Evolutionary conservation across 2,329 filamentous ascomycete genomes (phyloP).

Genomic region (Colletotrichum eremochloae): DNA sequence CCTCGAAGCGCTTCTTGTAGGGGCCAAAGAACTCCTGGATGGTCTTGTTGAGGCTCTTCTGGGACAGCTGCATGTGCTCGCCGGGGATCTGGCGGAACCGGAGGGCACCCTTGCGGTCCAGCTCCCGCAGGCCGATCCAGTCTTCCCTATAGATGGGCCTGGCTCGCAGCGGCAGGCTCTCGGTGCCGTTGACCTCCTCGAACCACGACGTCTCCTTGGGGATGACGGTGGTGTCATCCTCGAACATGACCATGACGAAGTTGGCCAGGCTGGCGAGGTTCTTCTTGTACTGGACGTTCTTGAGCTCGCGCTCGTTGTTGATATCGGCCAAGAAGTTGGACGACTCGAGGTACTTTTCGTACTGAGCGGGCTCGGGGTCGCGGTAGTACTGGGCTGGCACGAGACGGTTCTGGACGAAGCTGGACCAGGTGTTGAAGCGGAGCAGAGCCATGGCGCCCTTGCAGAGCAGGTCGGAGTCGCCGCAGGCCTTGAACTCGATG

Average conservation of each 20-base stretch:
- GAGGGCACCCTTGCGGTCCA: conserved; percentile 85
- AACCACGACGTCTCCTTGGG: conserved; percentile 96
- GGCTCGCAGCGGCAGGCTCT: conserved; percentile 76
- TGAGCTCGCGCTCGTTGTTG: conserved; percentile 87
- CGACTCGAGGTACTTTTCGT: conserved; percentile 80
- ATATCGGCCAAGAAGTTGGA: conserved; percentile 95
- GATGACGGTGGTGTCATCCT: conserved; percentile 85
- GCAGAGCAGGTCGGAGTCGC: conserved; percentile 81
- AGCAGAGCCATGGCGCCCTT: conserved; percentile 83
- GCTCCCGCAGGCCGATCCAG: conserved; percentile 86
- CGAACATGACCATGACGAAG: conserved; percentile 92
- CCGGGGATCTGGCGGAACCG: conserved; percentile 81
- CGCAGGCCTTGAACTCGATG: conserved; percentile 82
- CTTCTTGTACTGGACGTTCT: conserved; percentile 80
- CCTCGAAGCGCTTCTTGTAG: conserved; percentile 53
- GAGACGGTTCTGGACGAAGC: conserved; percentile 81
- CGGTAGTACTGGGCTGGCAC: conserved; percentile 98
- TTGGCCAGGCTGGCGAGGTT: conserved; percentile 79
- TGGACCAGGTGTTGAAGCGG: conserved; percentile 83
- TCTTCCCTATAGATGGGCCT: conserved; percentile 86
- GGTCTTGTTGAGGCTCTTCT: conserved; percentile 73
- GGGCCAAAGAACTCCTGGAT: conserved; percentile 78
- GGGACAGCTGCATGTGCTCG: conserved; percentile 84
- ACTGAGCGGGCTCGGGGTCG: conserved; percentile 69
- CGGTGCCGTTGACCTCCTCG: conserved; percentile 82